Evolutionary conservation across 106 monocot genomes (phyloP).

Genomic region (Narthecium ossifragum): DNA sequence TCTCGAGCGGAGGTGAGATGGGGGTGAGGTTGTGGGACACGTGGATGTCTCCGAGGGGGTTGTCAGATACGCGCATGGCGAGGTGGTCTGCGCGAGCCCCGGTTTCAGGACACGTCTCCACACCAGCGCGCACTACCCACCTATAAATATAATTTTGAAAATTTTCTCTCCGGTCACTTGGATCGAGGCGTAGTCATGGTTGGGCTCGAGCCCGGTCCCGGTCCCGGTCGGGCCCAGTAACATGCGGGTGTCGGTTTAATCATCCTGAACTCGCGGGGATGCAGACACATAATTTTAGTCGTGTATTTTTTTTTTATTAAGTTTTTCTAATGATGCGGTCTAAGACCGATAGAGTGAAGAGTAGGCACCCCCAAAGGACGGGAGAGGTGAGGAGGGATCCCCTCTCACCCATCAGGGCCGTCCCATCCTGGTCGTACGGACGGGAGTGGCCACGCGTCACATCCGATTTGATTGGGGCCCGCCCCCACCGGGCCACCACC

Average conservation of each 20-base stretch:
- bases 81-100: neutral
- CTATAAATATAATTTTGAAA: neutral
- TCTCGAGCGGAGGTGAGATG: no score
- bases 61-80: conserved; percentile 9
- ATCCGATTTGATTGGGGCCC: neutral
- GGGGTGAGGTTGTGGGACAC: conserved; percentile 8
- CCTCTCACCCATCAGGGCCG: neutral
- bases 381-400: neutral
- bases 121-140: neutral
- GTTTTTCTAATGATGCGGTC: neutral
- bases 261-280: neutral
- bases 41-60: conserved; percentile 12
- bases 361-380: neutral
- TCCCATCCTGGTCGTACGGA: neutral
- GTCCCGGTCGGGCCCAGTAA: neutral
- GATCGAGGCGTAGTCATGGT: neutral
- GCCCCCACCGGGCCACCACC: conserved; percentile 13
- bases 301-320: neutral
- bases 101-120: neutral
- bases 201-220: neutral
- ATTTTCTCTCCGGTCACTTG: neutral
- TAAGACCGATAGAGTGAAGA: neutral
- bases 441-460: neutral
- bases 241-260: no score
- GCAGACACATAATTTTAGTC: neutral